phyloP scores from a whole-genome alignment of 805 yeast species.

The Saccharomyces kudriavzevii region DNA sequence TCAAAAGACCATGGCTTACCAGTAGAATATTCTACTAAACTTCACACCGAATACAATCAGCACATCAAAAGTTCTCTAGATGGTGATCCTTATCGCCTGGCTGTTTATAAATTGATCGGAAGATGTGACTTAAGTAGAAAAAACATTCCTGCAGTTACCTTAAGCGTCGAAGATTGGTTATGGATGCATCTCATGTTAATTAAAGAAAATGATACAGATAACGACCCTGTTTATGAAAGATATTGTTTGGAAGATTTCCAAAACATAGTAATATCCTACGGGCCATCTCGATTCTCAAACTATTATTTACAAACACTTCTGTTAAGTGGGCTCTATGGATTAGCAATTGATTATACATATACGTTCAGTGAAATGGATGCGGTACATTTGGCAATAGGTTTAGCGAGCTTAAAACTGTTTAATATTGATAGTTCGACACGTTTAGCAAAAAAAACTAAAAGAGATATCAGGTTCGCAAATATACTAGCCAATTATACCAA shows the following conservation, averaged over 20 bases:
- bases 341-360: conserved; percentile 54
- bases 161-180: conserved; percentile 90
- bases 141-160: conserved; percentile 58
- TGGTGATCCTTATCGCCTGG: conserved; percentile 83
- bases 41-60: conserved; percentile 76
- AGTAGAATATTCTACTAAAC: conserved; percentile 55
- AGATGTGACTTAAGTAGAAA: conserved; percentile 69
- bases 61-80: conserved; percentile 59
- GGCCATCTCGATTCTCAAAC: conserved; percentile 63
- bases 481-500: conserved; percentile 74
- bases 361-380: conserved; percentile 70
- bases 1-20: conserved; percentile 50
- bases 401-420: conserved; percentile 64
- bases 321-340: conserved; percentile 72
- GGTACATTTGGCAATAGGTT: conserved; percentile 79
- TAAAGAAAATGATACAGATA: conserved; percentile 44
- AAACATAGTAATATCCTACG: conserved; percentile 58
- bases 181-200: conserved; percentile 85
- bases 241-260: conserved; percentile 73
- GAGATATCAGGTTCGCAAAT: conserved; percentile 44
- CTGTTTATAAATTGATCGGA: conserved; percentile 88
- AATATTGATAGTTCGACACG: neutral
- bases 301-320: conserved; percentile 66
- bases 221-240: conserved; percentile 54
- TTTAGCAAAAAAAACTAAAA: conserved; percentile 25